Evolutionary conservation across 371 early-diverging fungal species (phyloP), one percentile per base, ranked within the genome.

Genomic region (Apophysomyces ossiformis): DNA sequence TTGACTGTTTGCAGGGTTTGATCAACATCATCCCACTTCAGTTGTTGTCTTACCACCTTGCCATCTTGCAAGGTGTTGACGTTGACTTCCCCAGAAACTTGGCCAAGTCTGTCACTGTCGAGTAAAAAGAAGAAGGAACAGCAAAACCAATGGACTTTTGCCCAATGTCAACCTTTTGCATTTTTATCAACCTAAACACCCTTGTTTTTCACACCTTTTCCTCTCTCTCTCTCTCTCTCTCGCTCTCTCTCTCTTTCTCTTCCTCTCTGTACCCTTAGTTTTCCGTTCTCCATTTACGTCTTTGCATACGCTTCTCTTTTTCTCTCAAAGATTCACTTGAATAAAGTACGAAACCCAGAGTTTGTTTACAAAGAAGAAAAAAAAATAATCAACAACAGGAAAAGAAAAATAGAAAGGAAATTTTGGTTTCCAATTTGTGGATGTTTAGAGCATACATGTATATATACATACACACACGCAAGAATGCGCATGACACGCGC

Each of bases 21-120:
- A 61, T 99, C 68, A 93, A 93, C 66, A 94, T 99, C 67, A 92
- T 99, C 64, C 98, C 98, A 32, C 81, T 99, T 58, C 99, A 99
- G 87, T 79, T 99, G 37, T 74, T 99, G 37, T 92, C 96, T 21
- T 99, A 99, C 87, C 96, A 99, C 79, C 78, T 99, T 66, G 99
- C 99, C 45, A 92, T 96, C 39, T 70, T 91, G 69, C 89, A 92
- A 63, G 97, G 97, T 57, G 93, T 96, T 63, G 95, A 99, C 83
- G 96, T 96, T 12, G 99, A 99, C 82, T 97, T 93, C 86, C 99
- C 99, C 38, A 89, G 99, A 70, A 99, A 99, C 84, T 84, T 99
- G 76, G 99, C 99, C 65, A 97, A 97, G 85, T 91, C 91, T 35
- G 92, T 92, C 67, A 92, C 90, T 32, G 90, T 89, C 71, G 89